phyloP scores from a whole-genome alignment of 352 stramenopile genomes.

The Discostella stelligera region DNA sequence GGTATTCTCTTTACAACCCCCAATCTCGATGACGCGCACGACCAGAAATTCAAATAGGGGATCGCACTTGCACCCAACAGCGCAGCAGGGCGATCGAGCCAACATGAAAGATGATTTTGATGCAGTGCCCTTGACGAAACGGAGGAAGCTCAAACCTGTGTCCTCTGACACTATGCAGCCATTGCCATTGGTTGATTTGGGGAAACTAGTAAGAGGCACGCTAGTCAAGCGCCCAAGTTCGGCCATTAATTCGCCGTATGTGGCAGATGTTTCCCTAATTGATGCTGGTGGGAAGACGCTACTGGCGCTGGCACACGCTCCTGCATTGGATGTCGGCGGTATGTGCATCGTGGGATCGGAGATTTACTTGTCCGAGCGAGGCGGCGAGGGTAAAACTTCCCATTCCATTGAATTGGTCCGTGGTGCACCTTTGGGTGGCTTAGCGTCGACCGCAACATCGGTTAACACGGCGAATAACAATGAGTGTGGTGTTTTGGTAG shows the following conservation, averaged over 20 bases:
- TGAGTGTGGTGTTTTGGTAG: constrained; percentile 56
- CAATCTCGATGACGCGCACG: background rate
- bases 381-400: constrained; percentile 48
- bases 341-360: constrained; percentile 64
- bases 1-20: background rate
- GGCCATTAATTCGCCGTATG: constrained; percentile 71
- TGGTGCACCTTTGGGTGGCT: constrained; percentile 3
- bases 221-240: constrained; percentile 60
- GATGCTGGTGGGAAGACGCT: constrained; percentile 24
- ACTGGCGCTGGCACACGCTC: constrained; percentile 60
- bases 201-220: constrained; percentile 49
- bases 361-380: constrained; percentile 47
- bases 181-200: constrained; percentile 34
- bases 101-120: background rate
- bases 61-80: background rate
- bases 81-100: background rate
- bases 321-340: constrained; percentile 78
- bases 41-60: background rate
- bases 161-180: constrained; percentile 16
- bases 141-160: background rate
- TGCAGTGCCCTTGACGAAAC: background rate
- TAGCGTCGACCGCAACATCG: background rate
- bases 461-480: background rate
- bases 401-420: constrained; percentile 55
- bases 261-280: constrained; percentile 68